Evolutionary conservation across 257 asterid species (phyloP), one percentile per base, ranked within the genome.

Genomic region (Penstemon davidsonii): DNA sequence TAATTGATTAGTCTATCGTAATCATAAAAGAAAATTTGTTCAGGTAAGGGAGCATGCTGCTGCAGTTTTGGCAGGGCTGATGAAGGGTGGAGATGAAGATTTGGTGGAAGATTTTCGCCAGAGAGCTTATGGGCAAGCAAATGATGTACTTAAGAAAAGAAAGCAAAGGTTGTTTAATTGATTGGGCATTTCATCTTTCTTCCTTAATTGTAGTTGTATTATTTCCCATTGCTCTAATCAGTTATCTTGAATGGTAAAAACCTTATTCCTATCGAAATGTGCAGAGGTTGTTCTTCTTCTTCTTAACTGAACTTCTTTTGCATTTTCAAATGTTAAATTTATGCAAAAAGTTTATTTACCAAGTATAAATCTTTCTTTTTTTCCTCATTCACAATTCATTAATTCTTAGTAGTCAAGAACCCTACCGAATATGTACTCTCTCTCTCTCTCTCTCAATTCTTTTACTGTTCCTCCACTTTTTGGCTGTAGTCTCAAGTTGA

Each of bases 41-140:
- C 86, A 94, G 99, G 96, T 94, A 62, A 82, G 99, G 71, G 99
- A 94, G 92, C 99, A 94, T 51, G 99, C 99, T 52, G 99, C 97
- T 67, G 97, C 97, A 62, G 99, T 94, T 74, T 88, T 94, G 75
- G 96, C 99, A 69, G 96, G 96, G 71, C 79, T 94, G 77, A 88
- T 94, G 97, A 94, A 91, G 83, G 87, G 96, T 60, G 97, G 91
- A 54, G 92, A 88, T 79, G 88, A 72, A 71, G 81, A 81, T 66
- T 75, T 91, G 11, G 91, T 91, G 7, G 79, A 80, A 75, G 96
- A 85, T 69, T 94, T 94, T 67, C 96, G 96, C 66, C 77, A 7
- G 52, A 88, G 92, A 83, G 97, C 99, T 76, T 86, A 83, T 69
- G 82, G 71, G 77, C 92, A 86, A 85, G 99, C 99, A 70, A 72